Conservation (phyloP, 352 stramenopile genomes). For the Phytopythium kandeliae region DNA sequence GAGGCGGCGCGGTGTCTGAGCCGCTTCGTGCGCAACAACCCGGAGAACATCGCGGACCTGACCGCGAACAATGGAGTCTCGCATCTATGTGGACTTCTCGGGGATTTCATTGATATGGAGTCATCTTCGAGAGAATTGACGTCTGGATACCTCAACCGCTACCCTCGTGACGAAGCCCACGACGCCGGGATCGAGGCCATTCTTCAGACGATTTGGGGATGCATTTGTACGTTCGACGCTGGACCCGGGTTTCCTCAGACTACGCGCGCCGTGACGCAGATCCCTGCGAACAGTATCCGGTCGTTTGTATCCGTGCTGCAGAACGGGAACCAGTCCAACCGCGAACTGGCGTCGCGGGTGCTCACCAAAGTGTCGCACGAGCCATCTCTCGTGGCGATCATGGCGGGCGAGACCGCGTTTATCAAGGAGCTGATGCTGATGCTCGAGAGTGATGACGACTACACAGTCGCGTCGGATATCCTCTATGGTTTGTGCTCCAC, state of each 20-base stretch:
- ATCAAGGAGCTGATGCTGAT: conserved; percentile 70
- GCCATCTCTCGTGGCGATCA: conserved; percentile 40
- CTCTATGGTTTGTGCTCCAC: conserved; percentile 61
- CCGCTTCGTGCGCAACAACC: conserved; percentile 67
- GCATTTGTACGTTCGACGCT: conserved; percentile 50
- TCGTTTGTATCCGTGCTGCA: conserved; percentile 65
- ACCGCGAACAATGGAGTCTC: conserved; percentile 43
- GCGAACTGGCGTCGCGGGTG: conserved; percentile 70
- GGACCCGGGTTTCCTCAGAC: conserved; percentile 15
- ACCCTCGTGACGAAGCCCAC: conserved; percentile 44
- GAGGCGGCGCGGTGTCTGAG: conserved; percentile 71
- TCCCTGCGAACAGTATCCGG: conserved; percentile 43
- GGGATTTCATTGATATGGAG: conserved; percentile 51
- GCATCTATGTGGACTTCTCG: conserved; percentile 45
- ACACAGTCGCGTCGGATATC: conserved; percentile 67
- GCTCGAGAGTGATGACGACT: conserved; percentile 67
- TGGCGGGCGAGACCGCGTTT: conserved; percentile 50
- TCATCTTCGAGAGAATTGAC: conserved; percentile 10
- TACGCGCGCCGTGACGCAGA: conserved; percentile 36
- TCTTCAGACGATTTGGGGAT: conserved; percentile 71
- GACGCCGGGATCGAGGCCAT: conserved; percentile 70
- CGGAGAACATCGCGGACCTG: conserved; percentile 65
- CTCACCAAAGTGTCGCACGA: conserved; percentile 61
- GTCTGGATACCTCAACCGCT: conserved; percentile 5
- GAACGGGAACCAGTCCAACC: conserved; percentile 48